Base-by-base conservation (phyloP, 352 stramenopile species). In the Phytophthora palmivora region DNA sequence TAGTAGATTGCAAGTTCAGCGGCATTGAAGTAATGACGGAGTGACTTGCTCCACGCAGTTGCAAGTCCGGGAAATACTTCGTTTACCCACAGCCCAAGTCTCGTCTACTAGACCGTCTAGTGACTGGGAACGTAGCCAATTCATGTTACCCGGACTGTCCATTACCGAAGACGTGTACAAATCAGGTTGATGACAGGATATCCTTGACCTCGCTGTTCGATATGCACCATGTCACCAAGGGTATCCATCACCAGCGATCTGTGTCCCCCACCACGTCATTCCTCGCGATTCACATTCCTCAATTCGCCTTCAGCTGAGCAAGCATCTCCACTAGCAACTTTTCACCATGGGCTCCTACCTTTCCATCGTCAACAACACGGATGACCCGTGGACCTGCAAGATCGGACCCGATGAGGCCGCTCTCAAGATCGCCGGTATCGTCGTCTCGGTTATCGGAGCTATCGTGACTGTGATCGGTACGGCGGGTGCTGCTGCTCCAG, bases 351-450 rank as follows among this genome's bases (percentile, higher is more conserved):
- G 72, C 47, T 77, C 72, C 11, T 79, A 77, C 45, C 63, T 82
- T 37, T 79, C 73, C 14, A 79, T 82, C 58, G 58, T 62, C 45
- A 82, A 82, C 63, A 75, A 82, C 61, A 82, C 73, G 2, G 24
- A 61, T 1, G 60, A 82, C 55, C 54, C 63, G 0, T 82, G 67
- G 66, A 62, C 54, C 0, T 79, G 70, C 57, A 82, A 75, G 58
- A 72, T 82, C 19, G 73, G 67, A 26, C 63, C 66, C 5, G n/a
- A n/a, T n/a, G n/a, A n/a, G n/a, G n/a, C n/a, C n/a, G n/a, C n/a
- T n/a, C n/a, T n/a, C n/a, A n/a, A n/a, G n/a, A n/a, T n/a, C n/a
- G n/a, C n/a, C n/a, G n/a, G n/a, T n/a, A n/a, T n/a, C n/a, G n/a
- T n/a, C n/a, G n/a, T n/a, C n/a, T n/a, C n/a, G n/a, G n/a, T n/a